Base-by-base conservation (phyloP, 2,329 filamentous ascomycete genomes). In the Chaetothyriales sp. region DNA sequence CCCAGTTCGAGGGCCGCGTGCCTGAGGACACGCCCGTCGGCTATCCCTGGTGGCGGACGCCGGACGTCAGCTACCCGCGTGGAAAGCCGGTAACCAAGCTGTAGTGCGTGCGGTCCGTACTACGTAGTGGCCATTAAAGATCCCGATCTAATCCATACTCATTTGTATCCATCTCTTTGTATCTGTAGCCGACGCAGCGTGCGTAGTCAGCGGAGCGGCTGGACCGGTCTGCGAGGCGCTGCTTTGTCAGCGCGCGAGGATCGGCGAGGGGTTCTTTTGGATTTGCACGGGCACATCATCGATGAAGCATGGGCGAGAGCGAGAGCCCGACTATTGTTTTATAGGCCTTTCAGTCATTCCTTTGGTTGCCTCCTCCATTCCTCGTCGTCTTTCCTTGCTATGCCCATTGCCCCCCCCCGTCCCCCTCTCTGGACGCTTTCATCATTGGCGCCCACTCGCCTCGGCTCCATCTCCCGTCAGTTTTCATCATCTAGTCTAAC, bases 41-140 rank as follows among this genome's bases (percentile, higher is more conserved):
- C 13, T 84, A 81, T 66, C 84, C 82, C 0, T 87, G 83, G 83
- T 86, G 83, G 82, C 67, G 74, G 47, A 74, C 77, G 10, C 65
- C 79, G 47, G 70, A 78, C 62, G 71, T 71, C 25, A 53, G 51
- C 13, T 29, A 49, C 18, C 10, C 44, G 22, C 33, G 40, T n/a
- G 19, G 25, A 29, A 20, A 49, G 44, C 45, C 43, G 5, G 33
- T 43, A 28, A 49, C 15, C 22, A 46, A 43, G 43, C 13, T 28
- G 19, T 46, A 22, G 33, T 13, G 33, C 6, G 22, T 25, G 6
- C 6, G 22, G 22, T 25, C 22, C 22, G 22, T 25, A 25, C 22
- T 25, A 25, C 22, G 22, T 25, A 25, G 22, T 25, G 22, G 22
- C 22, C 22, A 25, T 25, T 25, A 15, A 40, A 4, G 2, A 13